Conservation (phyloP, 2,329 filamentous ascomycete species). For the Aspergillus cejpii region DNA sequence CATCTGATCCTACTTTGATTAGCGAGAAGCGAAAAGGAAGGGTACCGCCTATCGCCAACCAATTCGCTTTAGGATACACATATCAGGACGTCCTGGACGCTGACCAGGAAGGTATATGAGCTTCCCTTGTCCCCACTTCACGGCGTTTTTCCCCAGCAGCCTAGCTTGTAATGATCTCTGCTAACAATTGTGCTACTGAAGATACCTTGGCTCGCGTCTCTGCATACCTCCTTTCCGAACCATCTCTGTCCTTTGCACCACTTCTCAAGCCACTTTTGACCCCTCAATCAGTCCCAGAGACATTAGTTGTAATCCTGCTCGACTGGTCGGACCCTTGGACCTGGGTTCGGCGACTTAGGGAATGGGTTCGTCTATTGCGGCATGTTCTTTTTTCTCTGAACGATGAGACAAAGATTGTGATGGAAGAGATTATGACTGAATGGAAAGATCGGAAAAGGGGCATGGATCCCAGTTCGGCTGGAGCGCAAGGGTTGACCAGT, state of each 20-base stretch:
- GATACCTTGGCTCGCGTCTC: constrained; percentile 87
- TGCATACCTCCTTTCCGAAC: constrained; percentile 78
- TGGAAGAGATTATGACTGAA: constrained; percentile 76
- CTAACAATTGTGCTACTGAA: constrained; percentile 30
- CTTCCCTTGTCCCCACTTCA: neutral
- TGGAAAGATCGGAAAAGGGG: constrained; percentile 73
- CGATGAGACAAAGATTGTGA: constrained; percentile 67
- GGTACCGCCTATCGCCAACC: constrained; percentile 76
- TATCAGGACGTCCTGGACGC: constrained; percentile 92
- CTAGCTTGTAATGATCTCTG: neutral
- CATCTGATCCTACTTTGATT: constrained; percentile 36
- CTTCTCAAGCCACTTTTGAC: constrained; percentile 80
- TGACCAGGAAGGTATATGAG: constrained; percentile 73
- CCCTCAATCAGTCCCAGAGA: constrained; percentile 75
- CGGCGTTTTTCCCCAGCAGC: neutral
- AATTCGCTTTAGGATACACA: constrained; percentile 87
- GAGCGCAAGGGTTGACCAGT: constrained; percentile 50
- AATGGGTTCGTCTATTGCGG: constrained; percentile 80
- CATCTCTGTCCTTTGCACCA: constrained; percentile 72
- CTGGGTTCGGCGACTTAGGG: constrained; percentile 81
- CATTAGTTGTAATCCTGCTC: constrained; percentile 80
- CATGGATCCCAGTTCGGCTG: constrained; percentile 50
- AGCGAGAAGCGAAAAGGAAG: constrained; percentile 48
- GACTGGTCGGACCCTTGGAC: constrained; percentile 93
- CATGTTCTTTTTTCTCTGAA: constrained; percentile 68